These are phyloP conservation scores for Cladophialophora carrionii DNA, from an alignment of 2,329 filamentous ascomycete genomes.

Conservation along the genomic window DNA sequence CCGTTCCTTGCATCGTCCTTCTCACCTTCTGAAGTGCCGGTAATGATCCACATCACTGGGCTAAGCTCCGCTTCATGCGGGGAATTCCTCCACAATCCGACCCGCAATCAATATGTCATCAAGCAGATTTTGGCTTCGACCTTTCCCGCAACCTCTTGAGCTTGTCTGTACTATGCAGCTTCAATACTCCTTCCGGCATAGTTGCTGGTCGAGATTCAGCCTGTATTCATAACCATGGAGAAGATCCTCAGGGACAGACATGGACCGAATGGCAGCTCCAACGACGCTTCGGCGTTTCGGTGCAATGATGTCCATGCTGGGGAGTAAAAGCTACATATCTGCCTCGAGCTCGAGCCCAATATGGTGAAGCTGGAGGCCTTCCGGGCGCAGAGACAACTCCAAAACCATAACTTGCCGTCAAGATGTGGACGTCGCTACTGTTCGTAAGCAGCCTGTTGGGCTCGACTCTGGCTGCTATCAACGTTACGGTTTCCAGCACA, in stretches of 20 bases:
- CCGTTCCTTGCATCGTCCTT: conserved; percentile 10
- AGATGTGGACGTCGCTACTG: conserved; percentile 1
- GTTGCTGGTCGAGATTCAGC: background rate
- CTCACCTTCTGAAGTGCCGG: conserved; percentile 3
- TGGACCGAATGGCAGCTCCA: background rate
- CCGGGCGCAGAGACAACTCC: background rate
- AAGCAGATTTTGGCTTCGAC: background rate
- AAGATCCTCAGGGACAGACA: background rate
- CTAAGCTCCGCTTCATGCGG: background rate
- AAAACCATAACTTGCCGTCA: background rate
- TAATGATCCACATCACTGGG: background rate
- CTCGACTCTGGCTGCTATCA: background rate
- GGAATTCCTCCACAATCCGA: conserved; percentile 10
- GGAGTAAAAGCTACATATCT: background rate
- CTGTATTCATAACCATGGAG: conserved; percentile 11
- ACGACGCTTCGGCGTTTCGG: conserved; percentile 1
- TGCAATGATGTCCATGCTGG: conserved; percentile 5
- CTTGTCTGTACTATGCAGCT: background rate
- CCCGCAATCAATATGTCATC: background rate
- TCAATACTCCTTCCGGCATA: conserved; percentile 5
- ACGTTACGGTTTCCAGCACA: conserved; percentile 1
- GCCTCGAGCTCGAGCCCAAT: background rate
- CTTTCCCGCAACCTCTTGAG: background rate
- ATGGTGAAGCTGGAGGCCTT: background rate
- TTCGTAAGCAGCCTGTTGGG: conserved; percentile 8